Base-by-base conservation (phyloP, 192 early-diverging fungal species). In the Coemansia furcata region DNA sequence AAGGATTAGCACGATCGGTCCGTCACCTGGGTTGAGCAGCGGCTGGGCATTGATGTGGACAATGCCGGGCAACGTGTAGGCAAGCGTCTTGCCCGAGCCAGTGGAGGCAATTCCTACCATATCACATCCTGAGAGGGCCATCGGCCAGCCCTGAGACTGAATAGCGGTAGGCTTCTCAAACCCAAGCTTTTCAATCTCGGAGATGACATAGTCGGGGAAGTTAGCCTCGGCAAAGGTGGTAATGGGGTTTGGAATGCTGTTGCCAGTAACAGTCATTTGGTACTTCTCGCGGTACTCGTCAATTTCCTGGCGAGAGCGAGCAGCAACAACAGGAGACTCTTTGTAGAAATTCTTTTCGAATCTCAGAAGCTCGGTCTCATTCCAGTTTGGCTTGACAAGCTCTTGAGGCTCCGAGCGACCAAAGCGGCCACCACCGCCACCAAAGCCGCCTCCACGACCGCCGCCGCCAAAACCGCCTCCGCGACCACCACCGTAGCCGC, bases 31-130 rank as follows among this genome's bases (percentile, higher is more conserved):
- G 64, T 91, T 77, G 33, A 99, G 83, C 55, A 91, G 86, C 6
- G 95, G 95, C 76, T 99, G 97, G 7, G 97, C 97, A 69, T 95
- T 98, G 76, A 99, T 98, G 76, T 99, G 97, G 47, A 98, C 92
- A 63, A 99, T 97, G 15, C 93, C 88, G n/a, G 95, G 97, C 36
- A 99, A 78, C 36, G 89, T 90, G 76, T 95, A 99, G 2, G 94
- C 95, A 6, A 99, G 85, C 14, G 97, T 99, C 76, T 99, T 99
- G n/a, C 93, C 93, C 19, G 90, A 92, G 68, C 93, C 94, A 23
- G 93, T 94, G 68, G 90, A 86, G 23, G 94, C 93, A 68, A 94
- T 87, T 61, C 93, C 93, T 40, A 98, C 94, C 69, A 99, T 89
- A 77, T 99, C 94, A 62, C 94, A 89, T 49, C 96, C 96, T 33